Evolutionary conservation across 768 basidiomycete species (phyloP), one percentile per base, ranked within the genome.

Genomic region (Pulveroboletus sp.): DNA sequence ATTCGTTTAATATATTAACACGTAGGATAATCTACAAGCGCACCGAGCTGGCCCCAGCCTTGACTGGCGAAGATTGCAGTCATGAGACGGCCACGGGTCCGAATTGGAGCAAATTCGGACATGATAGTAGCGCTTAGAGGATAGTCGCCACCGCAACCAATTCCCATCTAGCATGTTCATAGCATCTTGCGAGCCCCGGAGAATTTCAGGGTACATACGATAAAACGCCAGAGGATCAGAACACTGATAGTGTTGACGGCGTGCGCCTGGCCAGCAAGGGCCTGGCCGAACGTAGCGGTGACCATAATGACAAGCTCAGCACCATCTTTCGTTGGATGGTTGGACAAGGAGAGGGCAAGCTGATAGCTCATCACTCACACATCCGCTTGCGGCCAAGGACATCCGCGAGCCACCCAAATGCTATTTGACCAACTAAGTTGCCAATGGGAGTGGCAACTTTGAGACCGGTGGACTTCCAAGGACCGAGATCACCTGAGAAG

Each of bases 121-220:
- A 90, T 82, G 59, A 94, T 92, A 59, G 90, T 82, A 11, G 92
- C 87, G 40, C 79, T 81, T 1, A 90, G 67, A 23, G 91, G 90
- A 61, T 93, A 90, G 58, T 92, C 90, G 6, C 91, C 91, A 12
- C 91, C 92, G 23, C 92, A 87, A 1, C 92, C 91, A 5, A 92
- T 61, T 1, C 90, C 89, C 79, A 82, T 81, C 83, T 80, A 43
- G 21, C 12, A 37, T 5, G 8, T 16, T 35, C 41, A 24, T 45
- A 39, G 24, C 10, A 27, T 31, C 8, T 42, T 23, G 40, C 50
- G 14, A 39, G 4, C 10, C 33, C 12, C n/a, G n/a, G 36, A 37
- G 31, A 23, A 20, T 14, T 29, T 10, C 10, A 6, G 19, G 25
- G 32, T 25, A 49, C 74, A 53, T 65, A 76, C 79, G 35, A 93